Conservation (phyloP, 2,329 filamentous ascomycete species). For the Boeremia exigua region DNA sequence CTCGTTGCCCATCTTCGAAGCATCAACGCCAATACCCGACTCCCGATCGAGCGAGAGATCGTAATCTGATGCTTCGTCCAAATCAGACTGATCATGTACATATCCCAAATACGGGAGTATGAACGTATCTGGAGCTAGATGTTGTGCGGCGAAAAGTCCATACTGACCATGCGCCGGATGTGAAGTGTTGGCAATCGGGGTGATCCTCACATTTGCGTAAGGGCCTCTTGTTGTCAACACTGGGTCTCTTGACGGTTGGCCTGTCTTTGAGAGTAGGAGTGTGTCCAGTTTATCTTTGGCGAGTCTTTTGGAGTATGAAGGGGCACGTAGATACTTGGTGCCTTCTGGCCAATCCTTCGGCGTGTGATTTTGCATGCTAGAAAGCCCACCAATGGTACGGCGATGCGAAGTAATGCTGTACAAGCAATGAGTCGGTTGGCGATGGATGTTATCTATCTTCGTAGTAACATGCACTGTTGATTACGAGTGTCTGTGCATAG, state of each 20-base stretch:
- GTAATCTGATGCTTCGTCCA: constrained; percentile 55
- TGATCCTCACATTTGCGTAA: constrained; percentile 51
- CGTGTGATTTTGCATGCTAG: constrained; percentile 11
- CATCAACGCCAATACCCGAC: constrained; percentile 56
- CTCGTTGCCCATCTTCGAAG: constrained; percentile 57
- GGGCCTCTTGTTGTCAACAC: constrained; percentile 32
- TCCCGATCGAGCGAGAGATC: constrained; percentile 60
- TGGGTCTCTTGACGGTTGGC: constrained; percentile 22
- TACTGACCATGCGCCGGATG: constrained; percentile 58
- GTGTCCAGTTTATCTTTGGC: constrained; percentile 26
- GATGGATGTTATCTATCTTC: not conserved
- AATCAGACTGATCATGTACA: constrained; percentile 53
- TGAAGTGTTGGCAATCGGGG: constrained; percentile 45
- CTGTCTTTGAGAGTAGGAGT: constrained; percentile 29
- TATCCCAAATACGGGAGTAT: constrained; percentile 59
- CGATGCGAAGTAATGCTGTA: not conserved
- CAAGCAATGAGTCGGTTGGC: not conserved
- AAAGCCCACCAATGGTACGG: not conserved
- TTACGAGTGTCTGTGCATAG: not conserved
- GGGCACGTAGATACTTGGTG: constrained; percentile 35
- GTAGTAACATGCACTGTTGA: not conserved
- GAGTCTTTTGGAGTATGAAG: constrained; percentile 43
- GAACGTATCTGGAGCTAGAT: constrained; percentile 54
- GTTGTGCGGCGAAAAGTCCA: constrained; percentile 55
- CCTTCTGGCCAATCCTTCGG: constrained; percentile 43